These are phyloP conservation scores for Mortierella sp. DNA, from an alignment of 371 early-diverging fungal species.

Conservation along the genomic window DNA sequence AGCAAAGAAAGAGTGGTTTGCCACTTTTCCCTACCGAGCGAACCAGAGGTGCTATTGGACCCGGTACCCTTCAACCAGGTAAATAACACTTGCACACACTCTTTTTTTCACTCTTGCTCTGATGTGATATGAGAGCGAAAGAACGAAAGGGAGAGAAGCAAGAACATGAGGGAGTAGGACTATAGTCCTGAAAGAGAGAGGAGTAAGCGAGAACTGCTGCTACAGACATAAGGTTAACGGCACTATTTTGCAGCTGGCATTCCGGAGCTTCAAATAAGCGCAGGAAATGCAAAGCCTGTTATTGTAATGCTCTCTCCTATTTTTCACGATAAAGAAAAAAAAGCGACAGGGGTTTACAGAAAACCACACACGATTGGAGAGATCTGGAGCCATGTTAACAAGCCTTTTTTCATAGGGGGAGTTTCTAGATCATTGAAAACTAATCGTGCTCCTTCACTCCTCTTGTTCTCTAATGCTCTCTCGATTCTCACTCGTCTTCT, in stretches of 20 bases:
- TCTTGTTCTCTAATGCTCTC: background rate
- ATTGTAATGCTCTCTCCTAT: background rate
- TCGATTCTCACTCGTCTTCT: background rate
- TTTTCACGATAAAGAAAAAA: background rate
- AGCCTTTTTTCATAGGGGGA: background rate
- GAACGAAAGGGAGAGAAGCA: background rate
- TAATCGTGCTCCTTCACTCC: background rate
- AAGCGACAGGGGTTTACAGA: background rate
- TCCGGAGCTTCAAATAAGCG: background rate
- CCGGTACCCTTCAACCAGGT: conserved; percentile 37
- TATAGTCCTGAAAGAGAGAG: background rate
- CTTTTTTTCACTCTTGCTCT: background rate
- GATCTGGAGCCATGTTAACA: background rate
- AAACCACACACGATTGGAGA: background rate
- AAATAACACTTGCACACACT: background rate
- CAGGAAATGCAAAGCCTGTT: background rate
- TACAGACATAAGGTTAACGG: background rate
- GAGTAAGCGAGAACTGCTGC: background rate
- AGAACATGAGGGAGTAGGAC: background rate
- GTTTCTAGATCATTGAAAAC: background rate
- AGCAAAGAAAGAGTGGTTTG: conserved; percentile 24
- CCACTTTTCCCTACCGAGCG: conserved; percentile 47
- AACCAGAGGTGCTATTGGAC: conserved; percentile 30
- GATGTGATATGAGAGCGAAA: background rate
- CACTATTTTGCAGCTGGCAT: background rate